phyloP scores from a whole-genome alignment of 768 basidiomycete species.

The Sarcodon sp. region DNA sequence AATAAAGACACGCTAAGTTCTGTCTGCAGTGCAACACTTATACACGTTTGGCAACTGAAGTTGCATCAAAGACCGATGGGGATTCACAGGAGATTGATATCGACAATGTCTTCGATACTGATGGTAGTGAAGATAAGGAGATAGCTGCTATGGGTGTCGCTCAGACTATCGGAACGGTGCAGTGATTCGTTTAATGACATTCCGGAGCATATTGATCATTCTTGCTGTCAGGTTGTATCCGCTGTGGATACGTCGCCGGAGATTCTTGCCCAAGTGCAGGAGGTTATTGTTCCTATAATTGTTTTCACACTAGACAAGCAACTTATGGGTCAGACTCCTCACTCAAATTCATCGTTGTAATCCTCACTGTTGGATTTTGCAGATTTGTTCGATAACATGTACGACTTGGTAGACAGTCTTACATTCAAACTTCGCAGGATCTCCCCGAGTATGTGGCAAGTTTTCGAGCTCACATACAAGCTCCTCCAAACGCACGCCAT shows the following conservation, averaged over 20 bases:
- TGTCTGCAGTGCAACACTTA: slow-evolving; percentile 64
- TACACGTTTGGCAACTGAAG: slow-evolving; percentile 63
- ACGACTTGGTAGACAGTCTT: slow-evolving; percentile 72
- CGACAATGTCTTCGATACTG: slow-evolving; percentile 35
- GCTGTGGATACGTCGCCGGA: slow-evolving; percentile 64
- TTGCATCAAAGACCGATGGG: slow-evolving; percentile 36
- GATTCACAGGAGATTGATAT: slow-evolving; percentile 37
- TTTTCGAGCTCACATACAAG: slow-evolving; percentile 74
- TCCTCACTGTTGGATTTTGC: slow-evolving; percentile 2
- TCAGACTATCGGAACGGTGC: slow-evolving; percentile 71
- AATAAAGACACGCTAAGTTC: not conserved
- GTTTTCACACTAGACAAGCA: slow-evolving; percentile 66
- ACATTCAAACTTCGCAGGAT: slow-evolving; percentile 73
- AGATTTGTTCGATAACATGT: slow-evolving; percentile 85
- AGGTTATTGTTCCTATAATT: slow-evolving; percentile 70
- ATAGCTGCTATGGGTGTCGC: slow-evolving; percentile 81
- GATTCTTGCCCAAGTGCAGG: slow-evolving; percentile 69
- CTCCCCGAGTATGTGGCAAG: slow-evolving; percentile 75
- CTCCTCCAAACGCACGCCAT: slow-evolving; percentile 75
- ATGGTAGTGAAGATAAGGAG: slow-evolving; percentile 73
- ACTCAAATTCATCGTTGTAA: not conserved
- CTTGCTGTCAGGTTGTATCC: slow-evolving; percentile 43
- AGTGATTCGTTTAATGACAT: slow-evolving; percentile 11
- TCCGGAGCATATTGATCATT: slow-evolving; percentile 1
- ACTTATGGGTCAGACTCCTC: slow-evolving; percentile 44